A percentile compares a stretch with the other conserved stretches of the same genome.
Evolutionary conservation across 2,329 filamentous ascomycete genomes (phyloP).

Genomic region (Neocatenulostroma microsporum): DNA sequence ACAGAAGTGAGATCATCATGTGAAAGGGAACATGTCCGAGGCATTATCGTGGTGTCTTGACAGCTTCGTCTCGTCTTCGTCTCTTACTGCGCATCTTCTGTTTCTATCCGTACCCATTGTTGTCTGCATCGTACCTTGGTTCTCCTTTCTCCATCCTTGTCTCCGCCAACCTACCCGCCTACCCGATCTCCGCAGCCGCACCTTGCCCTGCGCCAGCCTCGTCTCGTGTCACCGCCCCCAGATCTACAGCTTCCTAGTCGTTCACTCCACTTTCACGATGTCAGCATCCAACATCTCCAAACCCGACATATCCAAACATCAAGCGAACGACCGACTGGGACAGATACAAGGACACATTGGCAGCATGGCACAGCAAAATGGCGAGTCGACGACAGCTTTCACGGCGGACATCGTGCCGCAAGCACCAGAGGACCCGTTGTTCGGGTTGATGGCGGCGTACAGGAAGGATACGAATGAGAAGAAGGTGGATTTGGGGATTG

Average conservation of each 20-base stretch:
- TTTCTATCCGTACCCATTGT: too few relatives aligned
- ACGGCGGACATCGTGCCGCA: constrained; percentile 21
- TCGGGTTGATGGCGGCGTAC: constrained; percentile 84
- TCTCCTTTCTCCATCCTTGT: too few relatives aligned
- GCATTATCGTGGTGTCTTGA: neutral
- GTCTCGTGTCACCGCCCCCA: too few relatives aligned
- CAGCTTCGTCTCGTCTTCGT: neutral
- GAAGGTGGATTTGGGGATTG: constrained; percentile 93
- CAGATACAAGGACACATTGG: constrained; percentile 24
- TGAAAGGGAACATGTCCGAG: neutral
- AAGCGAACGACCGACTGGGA: constrained; percentile 17
- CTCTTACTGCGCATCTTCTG: neutral
- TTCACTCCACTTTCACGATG: too few relatives aligned
- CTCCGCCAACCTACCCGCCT: too few relatives aligned
- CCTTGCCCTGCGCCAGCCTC: too few relatives aligned
- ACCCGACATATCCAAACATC: constrained; percentile 3
- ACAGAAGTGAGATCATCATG: neutral
- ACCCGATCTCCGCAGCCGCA: too few relatives aligned
- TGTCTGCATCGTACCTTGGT: too few relatives aligned
- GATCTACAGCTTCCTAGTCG: too few relatives aligned
- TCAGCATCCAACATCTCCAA: constrained; percentile 1
- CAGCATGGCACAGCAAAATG: constrained; percentile 6
- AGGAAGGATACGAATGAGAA: constrained; percentile 64
- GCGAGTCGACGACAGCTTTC: constrained; percentile 15
- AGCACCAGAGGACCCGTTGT: constrained; percentile 89